Base-by-base conservation (phyloP, 371 early-diverging fungal genomes). In the Mortierella sp. region DNA sequence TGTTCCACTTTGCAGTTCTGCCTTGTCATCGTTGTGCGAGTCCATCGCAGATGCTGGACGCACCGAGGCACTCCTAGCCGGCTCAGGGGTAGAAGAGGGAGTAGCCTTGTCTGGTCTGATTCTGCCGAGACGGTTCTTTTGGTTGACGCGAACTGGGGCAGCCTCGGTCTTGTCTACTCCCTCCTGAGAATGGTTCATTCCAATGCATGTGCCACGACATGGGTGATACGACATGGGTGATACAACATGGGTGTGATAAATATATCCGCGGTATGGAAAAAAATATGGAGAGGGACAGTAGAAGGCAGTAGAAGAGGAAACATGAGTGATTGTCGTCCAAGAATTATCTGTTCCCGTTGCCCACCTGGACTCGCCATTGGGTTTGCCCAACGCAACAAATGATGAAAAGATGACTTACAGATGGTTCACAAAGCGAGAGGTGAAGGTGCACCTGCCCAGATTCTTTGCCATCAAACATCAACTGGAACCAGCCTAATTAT, bases 391-490 rank as follows among this genome's bases (percentile, higher is more conserved):
- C 34, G 34, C 7, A 10, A 4, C 34, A 34, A 21, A 14, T 10
- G 26, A 49, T 41, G 39, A 14, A 5, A n/a, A 26, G 6, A 27
- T 7, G 13, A 57, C 72, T 66, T 67, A 72, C 72, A n/a, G 53
- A 53, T 21, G 72, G 60, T 24, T 73, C 73, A 43, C 64, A 63
- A 24, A 73, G 42, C 31, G 45, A n/a, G 2, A 73, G 31, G 30
- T 64, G 54, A 18, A 73, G 57, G 34, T 63, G 64, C 19, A 73
- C 73, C 41, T 60, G 39, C n/a, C 73, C 73, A 4, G 64, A 30
- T 3, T 62, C 56, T 34, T 63, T 67, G 56, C 68, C 68, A 34
- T 73, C 68, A 38, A 49, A 55, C 47, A 26, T 54, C 58, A 72
- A 48, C 19, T 58, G 55, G 45, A 66, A 66, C 72, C 72, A 72